A percentile compares a stretch with the other conserved stretches of the same genome.
phyloP scores from a whole-genome alignment of 257 asterid species.

The Scutellaria baicalensis region DNA sequence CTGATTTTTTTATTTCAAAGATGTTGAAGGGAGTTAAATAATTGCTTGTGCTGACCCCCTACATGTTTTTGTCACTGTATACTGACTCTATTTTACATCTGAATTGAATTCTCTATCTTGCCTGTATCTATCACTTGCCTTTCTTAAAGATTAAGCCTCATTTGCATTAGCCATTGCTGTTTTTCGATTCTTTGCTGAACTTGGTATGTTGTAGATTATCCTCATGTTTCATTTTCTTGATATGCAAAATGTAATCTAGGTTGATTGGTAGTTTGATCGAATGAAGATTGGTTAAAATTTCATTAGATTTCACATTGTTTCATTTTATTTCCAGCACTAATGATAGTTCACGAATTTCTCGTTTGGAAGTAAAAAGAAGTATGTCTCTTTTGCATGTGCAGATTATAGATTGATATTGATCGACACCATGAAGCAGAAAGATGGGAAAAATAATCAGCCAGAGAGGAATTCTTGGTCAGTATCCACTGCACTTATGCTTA shows the following conservation, averaged over 20 bases:
- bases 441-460: slow-evolving; percentile 32
- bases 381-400: background rate
- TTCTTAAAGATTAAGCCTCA: background rate
- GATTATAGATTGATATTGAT: slow-evolving; percentile 15
- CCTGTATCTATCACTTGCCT: background rate
- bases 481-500: slow-evolving; percentile 33
- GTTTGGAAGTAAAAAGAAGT: background rate
- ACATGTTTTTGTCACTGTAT: background rate
- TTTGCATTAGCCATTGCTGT: slow-evolving; percentile 3
- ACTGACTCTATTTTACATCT: background rate
- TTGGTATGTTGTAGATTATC: background rate
- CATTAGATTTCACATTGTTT: background rate
- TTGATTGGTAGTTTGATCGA: background rate
- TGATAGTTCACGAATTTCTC: background rate
- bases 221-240: slow-evolving; percentile 9
- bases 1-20: slow-evolving; percentile 12
- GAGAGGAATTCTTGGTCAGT: slow-evolving; percentile 31
- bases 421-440: slow-evolving; percentile 42
- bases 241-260: background rate
- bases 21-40: slow-evolving; percentile 13
- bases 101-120: background rate
- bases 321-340: background rate
- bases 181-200: slow-evolving; percentile 10
- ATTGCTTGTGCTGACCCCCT: slow-evolving; percentile 21
- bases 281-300: background rate